phyloP scores from a whole-genome alignment of 2,329 filamentous ascomycete species.

The Podosphaera xanthii region DNA sequence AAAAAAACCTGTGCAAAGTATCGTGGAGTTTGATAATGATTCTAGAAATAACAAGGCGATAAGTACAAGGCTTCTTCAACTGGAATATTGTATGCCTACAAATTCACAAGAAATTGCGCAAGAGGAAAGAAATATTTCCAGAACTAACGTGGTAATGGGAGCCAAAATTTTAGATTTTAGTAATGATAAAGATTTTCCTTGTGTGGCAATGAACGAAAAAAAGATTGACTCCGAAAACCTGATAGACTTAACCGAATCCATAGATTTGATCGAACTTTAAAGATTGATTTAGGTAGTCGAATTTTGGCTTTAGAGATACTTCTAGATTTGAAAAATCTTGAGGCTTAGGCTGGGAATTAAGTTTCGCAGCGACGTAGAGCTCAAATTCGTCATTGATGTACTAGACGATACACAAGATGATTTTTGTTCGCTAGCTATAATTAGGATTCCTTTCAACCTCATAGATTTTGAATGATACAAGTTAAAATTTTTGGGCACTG shows the following conservation, averaged over 20 bases:
- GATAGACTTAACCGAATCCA: not conserved
- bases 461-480: no score
- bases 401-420: no score
- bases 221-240: not conserved
- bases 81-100: not conserved
- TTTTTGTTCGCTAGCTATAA: no score
- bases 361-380: no score
- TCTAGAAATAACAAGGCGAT: not conserved
- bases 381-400: no score
- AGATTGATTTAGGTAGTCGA: not conserved
- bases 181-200: not conserved
- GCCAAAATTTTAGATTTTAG: not conserved
- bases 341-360: not conserved
- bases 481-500: no score
- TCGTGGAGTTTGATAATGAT: not conserved
- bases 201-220: not conserved
- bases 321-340: not conserved
- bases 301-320: not conserved
- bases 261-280: not conserved
- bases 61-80: not conserved
- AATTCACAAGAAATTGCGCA: not conserved
- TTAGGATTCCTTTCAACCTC: no score
- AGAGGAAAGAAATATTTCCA: not conserved
- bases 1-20: not conserved
- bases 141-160: not conserved